Base-by-base conservation (phyloP, 1,139 yeast genomes). In the Sugiyamaella castrensis region DNA sequence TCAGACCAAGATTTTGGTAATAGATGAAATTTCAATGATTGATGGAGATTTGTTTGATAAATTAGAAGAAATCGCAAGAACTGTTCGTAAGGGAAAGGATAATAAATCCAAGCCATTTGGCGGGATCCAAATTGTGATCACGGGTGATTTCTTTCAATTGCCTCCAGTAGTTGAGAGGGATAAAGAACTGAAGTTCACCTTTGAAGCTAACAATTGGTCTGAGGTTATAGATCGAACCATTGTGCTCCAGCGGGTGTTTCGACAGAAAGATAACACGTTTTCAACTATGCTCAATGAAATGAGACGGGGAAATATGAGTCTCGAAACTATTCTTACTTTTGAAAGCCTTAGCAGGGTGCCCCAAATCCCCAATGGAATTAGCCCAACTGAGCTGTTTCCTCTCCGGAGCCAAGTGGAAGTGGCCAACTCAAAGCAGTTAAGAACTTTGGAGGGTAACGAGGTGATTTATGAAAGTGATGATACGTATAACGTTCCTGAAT, bases 11-110 rank as follows among this genome's bases (percentile, higher is more conserved):
- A 88, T 84, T 0, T 69, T 87, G 32, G 79, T 87, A 45, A 76
- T 87, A 53, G 96, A 87, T 69, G 96, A 87, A 65, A 74, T 87
- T 2, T 85, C 95, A 0, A 87, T 87, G 96, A 76, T 87, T 48
- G 91, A 84, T 60, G 88, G 87, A 0, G 69, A 61, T 1, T 70
- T 86, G 46, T 76, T 87, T 54, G 82, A 81, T 47, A 86, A 86
- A 60, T 69, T 87, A 46, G 85, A 85, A 51, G 69, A 67, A 19
- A 67, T 87, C 35, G 95, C 88, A 0, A 72, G 81, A 53, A 60
- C 57, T 0, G 71, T 57, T 0, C 63, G 87, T 8, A 53, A 63
- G 12, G 38, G 40, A 1, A 30, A 16, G 15, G 35, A 41, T 24
- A 19, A 5, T 5, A 47, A 51, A 8, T 43, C 36, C 24, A 42